Conservation (phyloP, 1,284 basidiomycete species). For the Cryptococcus sp. region DNA sequence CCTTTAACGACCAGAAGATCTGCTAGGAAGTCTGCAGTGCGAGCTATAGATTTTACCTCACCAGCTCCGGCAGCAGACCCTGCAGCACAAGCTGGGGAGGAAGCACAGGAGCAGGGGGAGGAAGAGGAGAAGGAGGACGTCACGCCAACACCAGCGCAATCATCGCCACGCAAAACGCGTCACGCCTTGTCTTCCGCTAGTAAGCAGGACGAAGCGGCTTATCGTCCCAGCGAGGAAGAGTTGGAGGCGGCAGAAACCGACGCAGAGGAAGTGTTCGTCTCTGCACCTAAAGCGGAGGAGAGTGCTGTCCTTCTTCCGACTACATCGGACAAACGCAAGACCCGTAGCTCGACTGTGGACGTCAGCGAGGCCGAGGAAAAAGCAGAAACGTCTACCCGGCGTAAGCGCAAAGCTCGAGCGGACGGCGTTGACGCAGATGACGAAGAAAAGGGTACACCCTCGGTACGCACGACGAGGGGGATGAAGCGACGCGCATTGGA, state of each 20-base stretch:
- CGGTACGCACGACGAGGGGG: slow-evolving; percentile 18
- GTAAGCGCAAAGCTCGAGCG: background rate
- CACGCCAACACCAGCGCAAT: background rate
- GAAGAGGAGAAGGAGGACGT: background rate
- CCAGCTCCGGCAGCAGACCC: slow-evolving; percentile 9
- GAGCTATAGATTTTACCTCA: slow-evolving; percentile 1
- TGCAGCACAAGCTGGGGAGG: background rate
- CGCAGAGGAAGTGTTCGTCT: background rate
- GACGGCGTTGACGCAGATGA: background rate
- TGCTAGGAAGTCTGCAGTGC: slow-evolving; percentile 3
- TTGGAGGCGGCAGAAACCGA: slow-evolving; percentile 2
- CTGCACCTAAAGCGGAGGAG: background rate
- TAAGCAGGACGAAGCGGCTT: slow-evolving; percentile 16
- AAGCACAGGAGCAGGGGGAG: slow-evolving; percentile 1
- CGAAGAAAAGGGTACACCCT: background rate
- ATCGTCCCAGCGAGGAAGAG: slow-evolving; percentile 15
- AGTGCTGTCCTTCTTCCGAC: background rate
- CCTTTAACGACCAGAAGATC: slow-evolving; percentile 4
- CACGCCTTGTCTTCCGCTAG: background rate
- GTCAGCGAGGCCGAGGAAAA: background rate
- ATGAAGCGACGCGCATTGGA: slow-evolving; percentile 26
- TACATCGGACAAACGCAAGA: slow-evolving; percentile 12
- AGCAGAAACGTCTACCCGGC: background rate
- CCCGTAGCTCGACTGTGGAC: background rate
- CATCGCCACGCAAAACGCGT: background rate